These are phyloP conservation scores for Leccinum angustisporum DNA, from an alignment of 1,284 basidiomycete genomes.

Conservation along the genomic window DNA sequence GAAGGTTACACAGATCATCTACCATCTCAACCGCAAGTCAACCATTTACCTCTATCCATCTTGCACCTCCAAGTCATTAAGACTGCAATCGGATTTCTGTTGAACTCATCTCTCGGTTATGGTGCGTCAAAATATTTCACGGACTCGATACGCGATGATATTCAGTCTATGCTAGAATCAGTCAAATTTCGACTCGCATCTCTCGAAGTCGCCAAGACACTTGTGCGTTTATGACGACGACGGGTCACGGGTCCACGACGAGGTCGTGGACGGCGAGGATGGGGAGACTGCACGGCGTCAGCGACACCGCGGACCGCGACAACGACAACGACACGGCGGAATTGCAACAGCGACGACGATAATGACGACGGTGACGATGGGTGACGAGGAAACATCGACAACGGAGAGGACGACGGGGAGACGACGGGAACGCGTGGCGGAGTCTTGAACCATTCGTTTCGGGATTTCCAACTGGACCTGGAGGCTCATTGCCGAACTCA, in stretches of 20 bases:
- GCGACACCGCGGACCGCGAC: too few relatives aligned
- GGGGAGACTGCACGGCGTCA: too few relatives aligned
- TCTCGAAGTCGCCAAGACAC: slow-evolving; percentile 62
- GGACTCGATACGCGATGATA: slow-evolving; percentile 3
- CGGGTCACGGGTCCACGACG: too few relatives aligned
- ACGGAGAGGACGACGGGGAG: too few relatives aligned
- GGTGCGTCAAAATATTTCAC: slow-evolving; percentile 43
- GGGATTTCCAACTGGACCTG: slow-evolving; percentile 74
- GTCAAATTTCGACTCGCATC: slow-evolving; percentile 67
- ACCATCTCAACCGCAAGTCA: slow-evolving; percentile 38
- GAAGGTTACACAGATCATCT: slow-evolving; percentile 66
- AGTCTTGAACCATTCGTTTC: slow-evolving; percentile 65
- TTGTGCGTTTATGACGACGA: slow-evolving; percentile 53
- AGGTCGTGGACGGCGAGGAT: too few relatives aligned
- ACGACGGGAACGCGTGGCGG: slow-evolving; percentile 38
- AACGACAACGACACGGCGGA: too few relatives aligned
- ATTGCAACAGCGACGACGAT: too few relatives aligned
- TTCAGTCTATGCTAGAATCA: slow-evolving; percentile 49
- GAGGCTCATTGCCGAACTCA: slow-evolving; percentile 67
- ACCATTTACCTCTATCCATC: slow-evolving; percentile 46
- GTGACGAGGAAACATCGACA: too few relatives aligned
- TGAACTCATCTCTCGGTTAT: slow-evolving; percentile 79
- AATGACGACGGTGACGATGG: too few relatives aligned
- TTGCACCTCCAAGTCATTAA: slow-evolving; percentile 71
- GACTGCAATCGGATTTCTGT: slow-evolving; percentile 75